phyloP scores from a whole-genome alignment of 176 grass and related monocot genomes.

The Paspalum vaginatum region DNA sequence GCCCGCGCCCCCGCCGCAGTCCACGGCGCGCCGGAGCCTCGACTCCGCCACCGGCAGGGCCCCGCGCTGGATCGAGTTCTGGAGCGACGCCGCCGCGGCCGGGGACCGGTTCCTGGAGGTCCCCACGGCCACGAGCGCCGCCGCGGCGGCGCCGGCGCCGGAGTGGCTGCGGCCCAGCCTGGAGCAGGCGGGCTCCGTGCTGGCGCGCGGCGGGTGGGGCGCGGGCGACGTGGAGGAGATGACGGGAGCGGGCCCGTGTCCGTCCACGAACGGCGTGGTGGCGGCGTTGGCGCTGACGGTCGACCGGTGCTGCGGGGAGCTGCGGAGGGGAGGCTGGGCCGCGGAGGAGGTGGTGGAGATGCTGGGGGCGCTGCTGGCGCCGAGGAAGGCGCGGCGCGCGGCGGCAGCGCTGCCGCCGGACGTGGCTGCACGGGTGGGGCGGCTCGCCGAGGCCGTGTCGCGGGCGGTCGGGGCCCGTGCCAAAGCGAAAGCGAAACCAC shows the following conservation, averaged over 20 bases:
- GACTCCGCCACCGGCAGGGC: constrained; percentile 73
- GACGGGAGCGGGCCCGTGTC: neutral
- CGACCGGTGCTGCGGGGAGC: constrained; percentile 63
- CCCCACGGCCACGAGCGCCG: neutral
- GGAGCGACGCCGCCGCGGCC: constrained; percentile 59
- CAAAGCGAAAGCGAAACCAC: constrained; percentile 34
- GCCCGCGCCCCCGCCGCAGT: neutral
- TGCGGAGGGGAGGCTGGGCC: constrained; percentile 61
- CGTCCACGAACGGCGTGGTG: constrained; percentile 25
- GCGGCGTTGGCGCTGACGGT: constrained; percentile 38
- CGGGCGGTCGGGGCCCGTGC: constrained; percentile 39
- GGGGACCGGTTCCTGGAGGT: constrained; percentile 58
- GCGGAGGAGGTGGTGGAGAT: constrained; percentile 75
- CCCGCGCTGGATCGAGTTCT: constrained; percentile 84
- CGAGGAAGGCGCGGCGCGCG: constrained; percentile 40
- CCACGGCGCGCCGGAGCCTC: constrained; percentile 57
- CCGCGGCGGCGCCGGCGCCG: neutral
- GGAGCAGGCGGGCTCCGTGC: constrained; percentile 44
- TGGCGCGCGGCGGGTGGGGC: constrained; percentile 61
- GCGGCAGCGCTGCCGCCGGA: constrained; percentile 60
- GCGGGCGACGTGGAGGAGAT: constrained; percentile 68
- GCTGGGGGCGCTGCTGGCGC: constrained; percentile 46
- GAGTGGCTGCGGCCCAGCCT: constrained; percentile 59
- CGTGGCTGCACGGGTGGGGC: constrained; percentile 55
- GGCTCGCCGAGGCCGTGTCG: constrained; percentile 63